Percentiles rank a stretch among this genome's conserved stretches.
Conservation (phyloP, 345 rosid genomes). For the Trapa incisa region DNA sequence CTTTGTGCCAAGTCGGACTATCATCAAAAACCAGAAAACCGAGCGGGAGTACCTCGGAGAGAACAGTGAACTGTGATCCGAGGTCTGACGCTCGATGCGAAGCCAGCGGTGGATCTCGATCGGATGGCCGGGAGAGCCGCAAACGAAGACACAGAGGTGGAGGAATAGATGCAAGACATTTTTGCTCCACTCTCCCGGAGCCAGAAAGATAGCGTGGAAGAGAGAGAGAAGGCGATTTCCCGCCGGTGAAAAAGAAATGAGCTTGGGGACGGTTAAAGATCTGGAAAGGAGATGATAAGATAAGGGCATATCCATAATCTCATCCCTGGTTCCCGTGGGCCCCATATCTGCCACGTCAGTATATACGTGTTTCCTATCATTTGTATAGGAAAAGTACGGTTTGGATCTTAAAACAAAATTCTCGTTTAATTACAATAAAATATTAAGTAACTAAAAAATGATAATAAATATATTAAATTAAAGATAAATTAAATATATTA, state of each 20-base stretch:
- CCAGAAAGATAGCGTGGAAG: neutral
- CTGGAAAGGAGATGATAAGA: conserved; percentile 9
- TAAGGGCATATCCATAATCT: conserved; percentile 14
- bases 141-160: conserved; percentile 28
- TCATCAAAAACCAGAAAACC: neutral
- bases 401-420: too few species aligned
- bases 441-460: too few species aligned
- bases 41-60: conserved; percentile 39
- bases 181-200: neutral
- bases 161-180: conserved; percentile 27
- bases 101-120: conserved; percentile 14
- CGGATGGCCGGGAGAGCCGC: conserved; percentile 31
- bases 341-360: conserved; percentile 6
- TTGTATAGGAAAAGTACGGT: neutral
- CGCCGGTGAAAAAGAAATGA: neutral
- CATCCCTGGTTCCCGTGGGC: neutral
- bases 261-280: neutral
- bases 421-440: too few species aligned
- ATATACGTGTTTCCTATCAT: neutral
- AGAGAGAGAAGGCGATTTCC: neutral
- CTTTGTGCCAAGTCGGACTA: neutral
- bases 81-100: conserved; percentile 21
- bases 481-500: too few species aligned
- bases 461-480: too few species aligned
- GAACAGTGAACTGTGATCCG: conserved; percentile 37